Conservation (phyloP, 257 asterid species). For the Cynanchum wilfordii region DNA sequence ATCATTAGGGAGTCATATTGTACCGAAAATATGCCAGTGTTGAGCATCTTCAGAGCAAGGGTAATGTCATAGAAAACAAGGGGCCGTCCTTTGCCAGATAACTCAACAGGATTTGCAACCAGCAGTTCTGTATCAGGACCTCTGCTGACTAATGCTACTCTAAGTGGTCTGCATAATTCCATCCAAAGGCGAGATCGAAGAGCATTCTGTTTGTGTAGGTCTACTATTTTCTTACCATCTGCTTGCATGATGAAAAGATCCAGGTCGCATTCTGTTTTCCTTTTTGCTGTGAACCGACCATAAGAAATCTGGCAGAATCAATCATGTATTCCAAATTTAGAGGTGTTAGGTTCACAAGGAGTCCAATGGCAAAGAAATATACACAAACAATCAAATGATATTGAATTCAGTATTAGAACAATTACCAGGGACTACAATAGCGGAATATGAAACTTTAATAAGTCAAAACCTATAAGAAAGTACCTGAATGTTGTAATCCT, state of each 20-base stretch:
- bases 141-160: constrained; percentile 66
- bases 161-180: constrained; percentile 82
- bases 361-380: background rate
- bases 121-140: constrained; percentile 85
- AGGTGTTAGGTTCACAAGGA: background rate
- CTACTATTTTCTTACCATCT: constrained; percentile 81
- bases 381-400: background rate
- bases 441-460: background rate
- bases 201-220: constrained; percentile 50
- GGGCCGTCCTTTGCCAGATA: constrained; percentile 88
- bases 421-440: background rate
- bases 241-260: constrained; percentile 83
- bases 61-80: constrained; percentile 79
- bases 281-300: constrained; percentile 62
- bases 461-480: background rate
- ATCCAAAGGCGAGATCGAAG: constrained; percentile 50
- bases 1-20: background rate
- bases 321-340: constrained; percentile 8
- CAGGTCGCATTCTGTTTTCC: constrained; percentile 57
- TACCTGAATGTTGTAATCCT: constrained; percentile 88
- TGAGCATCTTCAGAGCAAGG: constrained; percentile 74
- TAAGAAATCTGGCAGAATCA: constrained; percentile 56
- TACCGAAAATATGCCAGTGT: constrained; percentile 73
- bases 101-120: constrained; percentile 82
- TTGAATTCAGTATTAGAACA: no score